Base-by-base conservation (phyloP, 2,329 filamentous ascomycete genomes). In the Exophiala alcalophila region DNA sequence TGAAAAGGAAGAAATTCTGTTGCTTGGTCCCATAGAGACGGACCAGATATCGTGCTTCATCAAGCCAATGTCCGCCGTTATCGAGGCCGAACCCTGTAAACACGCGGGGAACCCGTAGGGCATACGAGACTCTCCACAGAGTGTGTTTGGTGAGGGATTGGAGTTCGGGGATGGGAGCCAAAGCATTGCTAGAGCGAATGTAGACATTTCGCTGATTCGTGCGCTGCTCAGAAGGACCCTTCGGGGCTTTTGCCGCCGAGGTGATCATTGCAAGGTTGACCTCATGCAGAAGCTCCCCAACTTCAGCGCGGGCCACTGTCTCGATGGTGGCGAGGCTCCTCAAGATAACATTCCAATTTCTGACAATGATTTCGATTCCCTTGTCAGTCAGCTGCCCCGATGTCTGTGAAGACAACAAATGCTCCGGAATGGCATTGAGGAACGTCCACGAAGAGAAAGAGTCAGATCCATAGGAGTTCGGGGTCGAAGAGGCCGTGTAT, bases 331-430 rank as follows among this genome's bases (percentile, higher is more conserved):
- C 73, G 16, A 80, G 59, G 2, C 74, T 75, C 15, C 76, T 68
- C 36, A 73, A 72, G 45, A 79, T 76, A 49, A 78, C 70, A 56
- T 79, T 75, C 76, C 75, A 79, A 47, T 77, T 74, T 43, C 77
- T 72, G 18, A 76, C 73, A 19, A 79, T 63, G 6, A 75, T 61
- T 52, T 78, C 74, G 9, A 78, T 71, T 8, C 74, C 68, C 42
- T 76, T 72, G 55, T 78, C 74, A 21, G 28, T 45, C 11, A 50
- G 26, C n/a, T 52, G 47, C 9, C 27, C 35, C 6, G 44, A 39
- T 8, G 35, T 19, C 9, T 49, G 41, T 11, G 45, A 30, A 5
- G 54, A 49, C 18, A 39, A 44, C 21, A 55, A 31, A 21, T 52
- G 49, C 12, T 54, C 49, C n/a, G 54, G 50, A n/a, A 56, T 55